Evolutionary conservation across 805 yeast species (phyloP), one percentile per base, ranked within the genome.

Genomic region (Barnettozyma sp.): DNA sequence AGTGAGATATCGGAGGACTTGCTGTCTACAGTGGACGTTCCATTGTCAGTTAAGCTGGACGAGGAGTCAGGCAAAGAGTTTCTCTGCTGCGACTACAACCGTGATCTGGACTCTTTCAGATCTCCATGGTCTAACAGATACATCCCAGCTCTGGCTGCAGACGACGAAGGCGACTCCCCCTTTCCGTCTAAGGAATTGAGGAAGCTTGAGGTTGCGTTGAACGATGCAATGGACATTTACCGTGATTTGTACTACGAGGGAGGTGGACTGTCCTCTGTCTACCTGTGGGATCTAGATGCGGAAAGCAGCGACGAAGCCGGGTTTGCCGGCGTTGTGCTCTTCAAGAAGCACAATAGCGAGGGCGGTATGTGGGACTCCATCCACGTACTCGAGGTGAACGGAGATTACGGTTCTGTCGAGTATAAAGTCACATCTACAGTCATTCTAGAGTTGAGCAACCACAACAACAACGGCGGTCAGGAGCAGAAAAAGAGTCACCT

Each of bases 81-180:
- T 55, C 68, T 90, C 39, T 74, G 88, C 35, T 90, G 97, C 61
- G 98, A 90, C 58, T 90, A 90, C 58, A 90, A 90, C 60, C 71
- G 98, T 48, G 98, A 90, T 54, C 88, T 94, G 7, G 97, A 90
- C 59, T 78, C 88, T 15, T 83, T 72, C 60, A 71, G 97, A 48
- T 83, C 95, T 0, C 98, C 97, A 6, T 87, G 90, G 86, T 71
- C 85, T 15, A 86, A 86, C 55, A 67, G 68, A 42, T 90, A 83
- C 60, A 72, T 68, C 43, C 82, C 83, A 0, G 40, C 35, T 6
- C 63, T 65, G 6, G 78, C n/a, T n/a, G n/a, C n/a, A n/a, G n/a
- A 70, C 34, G 81, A 70, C 33, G 69, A 65, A 16, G 68, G 66
- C 25, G 92, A 84, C 17, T 83, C 86, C 3, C 87, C 92, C 8